Base-by-base conservation (phyloP, 2,329 filamentous ascomycete species). In the Tolypocladium ophioglossoides region DNA sequence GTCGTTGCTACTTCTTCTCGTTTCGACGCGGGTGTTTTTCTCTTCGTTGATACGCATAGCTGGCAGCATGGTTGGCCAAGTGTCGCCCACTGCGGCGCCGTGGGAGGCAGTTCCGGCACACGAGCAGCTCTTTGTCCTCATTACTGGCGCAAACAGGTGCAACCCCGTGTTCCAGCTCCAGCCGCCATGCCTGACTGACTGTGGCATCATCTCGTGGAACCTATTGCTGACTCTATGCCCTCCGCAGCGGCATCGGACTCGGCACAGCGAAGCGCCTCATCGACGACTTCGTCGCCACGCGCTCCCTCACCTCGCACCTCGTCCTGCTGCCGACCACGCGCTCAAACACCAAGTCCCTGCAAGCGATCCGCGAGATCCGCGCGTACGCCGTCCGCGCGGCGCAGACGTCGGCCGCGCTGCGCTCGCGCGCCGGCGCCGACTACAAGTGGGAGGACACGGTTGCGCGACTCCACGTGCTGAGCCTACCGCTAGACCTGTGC, bases 121-220 rank as follows among this genome's bases (percentile, higher is more conserved):
- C 35, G 72, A 79, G 56, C 78, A 80, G 63, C 70, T 78, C 49
- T 83, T 82, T 65, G 82, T 89, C 10, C 75, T 96, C 40, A 82
- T 96, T 41, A 95, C 90, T 0, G 90, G 90, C 52, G 88, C 89
- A 38, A 95, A 95, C 70, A 91, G 89, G 90, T 91, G 78, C 55
- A 64, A 61, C 53, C 56, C 39, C 16, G 35, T 14, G 40, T 30
- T 37, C 27, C 30, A 30, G 7, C 4, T 8, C n/a, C n/a, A n/a
- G n/a, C n/a, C n/a, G n/a, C n/a, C n/a, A n/a, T 4, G 5, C 30
- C 5, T 8, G 30, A 4, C 30, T 8, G 5, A 9, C 30, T 8
- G 30, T 9, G 30, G 24, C 10, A n/a, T 32, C 16, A 4, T 32
- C 16, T 7, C 3, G 7, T 14, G 16, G 7, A 24, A 11, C 0